A percentile compares a stretch with the other conserved stretches of the same genome.
Evolutionary conservation across 2,329 filamentous ascomycete species (phyloP).

Genomic region (Sporothrix phasma): DNA sequence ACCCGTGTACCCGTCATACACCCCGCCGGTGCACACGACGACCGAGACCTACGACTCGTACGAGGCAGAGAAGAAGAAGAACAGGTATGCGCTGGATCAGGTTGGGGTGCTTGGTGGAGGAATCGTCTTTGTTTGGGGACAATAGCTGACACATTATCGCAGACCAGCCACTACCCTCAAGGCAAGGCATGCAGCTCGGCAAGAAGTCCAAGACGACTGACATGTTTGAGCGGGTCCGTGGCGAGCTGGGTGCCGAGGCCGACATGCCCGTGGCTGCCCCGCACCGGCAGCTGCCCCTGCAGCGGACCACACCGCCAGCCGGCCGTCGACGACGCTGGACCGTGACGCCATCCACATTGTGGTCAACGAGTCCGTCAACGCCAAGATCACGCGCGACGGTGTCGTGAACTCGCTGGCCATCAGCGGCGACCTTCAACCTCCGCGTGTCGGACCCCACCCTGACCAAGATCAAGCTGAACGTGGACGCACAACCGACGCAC

Average conservation of each 20-base stretch:
- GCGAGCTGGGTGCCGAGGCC: constrained; percentile 77
- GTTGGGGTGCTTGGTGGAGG: too few relatives aligned
- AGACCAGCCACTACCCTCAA: constrained; percentile 48
- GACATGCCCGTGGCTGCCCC: constrained; percentile 66
- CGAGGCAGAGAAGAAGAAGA: constrained; percentile 95
- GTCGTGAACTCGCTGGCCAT: constrained; percentile 76
- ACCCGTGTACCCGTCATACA: constrained; percentile 82
- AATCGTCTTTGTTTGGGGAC: background rate
- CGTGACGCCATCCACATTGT: constrained; percentile 81
- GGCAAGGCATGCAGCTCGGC: constrained; percentile 98
- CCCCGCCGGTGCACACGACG: constrained; percentile 56
- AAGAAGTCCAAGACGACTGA: constrained; percentile 98
- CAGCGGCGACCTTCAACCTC: constrained; percentile 83
- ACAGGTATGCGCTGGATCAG: constrained; percentile 50
- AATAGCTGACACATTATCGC: constrained; percentile 11
- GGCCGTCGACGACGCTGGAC: constrained; percentile 58
- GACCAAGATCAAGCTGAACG: constrained; percentile 81
- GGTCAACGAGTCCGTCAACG: constrained; percentile 80
- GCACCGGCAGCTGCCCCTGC: constrained; percentile 31
- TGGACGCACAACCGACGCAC: constrained; percentile 65
- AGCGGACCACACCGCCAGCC: constrained; percentile 23
- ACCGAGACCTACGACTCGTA: constrained; percentile 86
- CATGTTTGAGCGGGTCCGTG: constrained; percentile 92
- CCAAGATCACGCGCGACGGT: constrained; percentile 81
- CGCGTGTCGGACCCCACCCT: constrained; percentile 81